These are phyloP conservation scores for Cutaneotrichosporon mucoides DNA, from an alignment of 1,284 basidiomycete genomes.

Conservation along the genomic window DNA sequence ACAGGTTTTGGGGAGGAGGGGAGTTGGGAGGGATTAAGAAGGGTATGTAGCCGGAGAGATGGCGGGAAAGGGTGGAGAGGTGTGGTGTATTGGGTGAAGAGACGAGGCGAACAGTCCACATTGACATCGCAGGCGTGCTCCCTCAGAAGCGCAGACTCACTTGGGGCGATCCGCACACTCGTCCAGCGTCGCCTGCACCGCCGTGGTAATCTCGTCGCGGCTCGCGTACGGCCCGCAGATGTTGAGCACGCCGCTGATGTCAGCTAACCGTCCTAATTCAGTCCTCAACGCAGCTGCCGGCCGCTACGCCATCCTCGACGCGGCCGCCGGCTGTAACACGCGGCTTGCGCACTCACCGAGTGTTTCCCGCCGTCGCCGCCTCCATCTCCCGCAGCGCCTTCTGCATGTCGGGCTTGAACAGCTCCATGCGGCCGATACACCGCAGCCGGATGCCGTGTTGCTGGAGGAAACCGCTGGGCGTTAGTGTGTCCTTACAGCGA, in stretches of 20 bases:
- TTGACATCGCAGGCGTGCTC: no score
- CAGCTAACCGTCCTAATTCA: background rate
- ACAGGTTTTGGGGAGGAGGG: no score
- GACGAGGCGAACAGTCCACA: no score
- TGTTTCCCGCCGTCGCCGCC: conserved; percentile 69
- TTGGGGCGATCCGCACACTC: no score
- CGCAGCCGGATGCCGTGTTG: conserved; percentile 79
- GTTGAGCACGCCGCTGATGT: conserved; percentile 76
- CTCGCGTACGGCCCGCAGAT: conserved; percentile 93
- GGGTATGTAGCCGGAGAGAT: no score
- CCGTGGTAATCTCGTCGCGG: conserved; percentile 82
- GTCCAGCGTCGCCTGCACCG: conserved; percentile 60
- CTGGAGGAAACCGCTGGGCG: conserved; percentile 66
- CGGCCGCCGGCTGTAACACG: background rate
- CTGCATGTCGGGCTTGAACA: conserved; percentile 75
- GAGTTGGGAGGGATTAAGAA: no score
- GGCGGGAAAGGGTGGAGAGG: no score
- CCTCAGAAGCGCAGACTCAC: background rate
- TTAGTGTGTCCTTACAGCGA: no score
- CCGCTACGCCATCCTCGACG: no score
- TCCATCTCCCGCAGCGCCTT: conserved; percentile 71
- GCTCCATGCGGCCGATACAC: conserved; percentile 68
- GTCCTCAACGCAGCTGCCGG: no score
- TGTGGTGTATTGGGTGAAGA: no score
- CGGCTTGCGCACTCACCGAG: conserved; percentile 54